These are phyloP conservation scores for Isabelozyma gotoi DNA, from an alignment of 805 yeast species.

Conservation along the genomic window DNA sequence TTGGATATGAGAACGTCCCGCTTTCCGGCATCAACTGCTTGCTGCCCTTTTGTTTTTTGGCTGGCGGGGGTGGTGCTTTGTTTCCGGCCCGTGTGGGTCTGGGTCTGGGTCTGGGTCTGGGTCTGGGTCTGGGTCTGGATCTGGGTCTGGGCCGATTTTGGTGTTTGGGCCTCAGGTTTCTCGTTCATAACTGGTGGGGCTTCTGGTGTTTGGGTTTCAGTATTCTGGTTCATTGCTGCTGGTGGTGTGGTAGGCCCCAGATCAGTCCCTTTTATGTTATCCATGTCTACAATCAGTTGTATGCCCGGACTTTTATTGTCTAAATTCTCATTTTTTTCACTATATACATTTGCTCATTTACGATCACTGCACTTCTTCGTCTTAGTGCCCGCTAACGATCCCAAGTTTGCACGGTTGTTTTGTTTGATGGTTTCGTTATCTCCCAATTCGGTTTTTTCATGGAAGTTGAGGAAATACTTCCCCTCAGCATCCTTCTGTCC, in stretches of 20 bases:
- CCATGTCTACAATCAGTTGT: too few species aligned
- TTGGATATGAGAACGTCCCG: slow-evolving; percentile 66
- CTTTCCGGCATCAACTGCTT: slow-evolving; percentile 3
- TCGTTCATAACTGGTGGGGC: too few species aligned
- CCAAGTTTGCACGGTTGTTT: slow-evolving; percentile 41
- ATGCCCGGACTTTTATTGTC: neutral
- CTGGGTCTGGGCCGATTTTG: too few species aligned
- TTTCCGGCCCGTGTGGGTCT: neutral
- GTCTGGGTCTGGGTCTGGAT: too few species aligned
- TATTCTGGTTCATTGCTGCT: too few species aligned
- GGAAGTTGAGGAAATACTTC: slow-evolving; percentile 64
- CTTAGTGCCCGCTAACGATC: slow-evolving; percentile 55
- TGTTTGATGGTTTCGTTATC: slow-evolving; percentile 79
- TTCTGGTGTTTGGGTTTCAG: too few species aligned
- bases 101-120: too few species aligned
- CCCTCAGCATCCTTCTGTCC: slow-evolving; percentile 54
- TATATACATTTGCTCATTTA: neutral
- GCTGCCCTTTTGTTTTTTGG: neutral
- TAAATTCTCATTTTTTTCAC: neutral
- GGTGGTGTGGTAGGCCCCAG: too few species aligned
- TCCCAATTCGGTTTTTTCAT: slow-evolving; percentile 81
- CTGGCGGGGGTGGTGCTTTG: neutral
- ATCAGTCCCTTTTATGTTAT: too few species aligned
- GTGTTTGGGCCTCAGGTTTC: too few species aligned
- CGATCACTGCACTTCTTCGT: slow-evolving; percentile 30